Percentiles rank a stretch among this genome's conserved stretches.
Evolutionary conservation across 371 early-diverging fungal genomes (phyloP).

Genomic region (Sporodiniella umbellata): DNA sequence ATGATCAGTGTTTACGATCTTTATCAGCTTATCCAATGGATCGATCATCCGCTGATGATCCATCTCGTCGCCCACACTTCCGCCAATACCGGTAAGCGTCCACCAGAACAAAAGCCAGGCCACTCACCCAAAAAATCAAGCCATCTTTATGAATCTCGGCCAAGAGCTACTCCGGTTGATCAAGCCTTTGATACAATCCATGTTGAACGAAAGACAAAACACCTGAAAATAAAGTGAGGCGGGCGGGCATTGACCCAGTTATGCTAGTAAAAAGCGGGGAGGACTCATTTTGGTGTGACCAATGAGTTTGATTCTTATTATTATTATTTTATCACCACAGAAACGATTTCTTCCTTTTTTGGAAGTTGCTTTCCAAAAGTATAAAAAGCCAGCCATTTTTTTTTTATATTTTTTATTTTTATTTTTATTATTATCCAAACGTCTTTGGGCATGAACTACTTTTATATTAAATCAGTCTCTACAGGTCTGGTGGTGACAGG

Average conservation of each 20-base stretch:
- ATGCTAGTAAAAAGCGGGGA: conserved; percentile 5
- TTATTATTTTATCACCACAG: conserved; percentile 1
- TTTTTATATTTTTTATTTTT: conserved; percentile 2
- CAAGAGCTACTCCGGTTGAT: conserved; percentile 22
- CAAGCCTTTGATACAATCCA: conserved; percentile 27
- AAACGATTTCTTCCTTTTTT: too few species aligned
- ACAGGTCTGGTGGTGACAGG: conserved; percentile 34
- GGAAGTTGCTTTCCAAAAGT: too few species aligned
- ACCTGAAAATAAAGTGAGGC: conserved; percentile 3
- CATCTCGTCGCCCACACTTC: conserved; percentile 52
- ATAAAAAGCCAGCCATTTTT: too few species aligned
- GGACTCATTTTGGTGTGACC: conserved; percentile 2
- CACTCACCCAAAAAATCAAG: too few species aligned
- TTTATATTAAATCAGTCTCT: conserved; percentile 35
- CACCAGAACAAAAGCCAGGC: too few species aligned
- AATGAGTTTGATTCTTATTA: conserved; percentile 8
- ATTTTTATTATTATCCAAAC: conserved; percentile 1
- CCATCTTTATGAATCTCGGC: conserved; percentile 32
- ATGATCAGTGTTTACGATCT: conserved; percentile 57
- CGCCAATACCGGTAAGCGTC: conserved; percentile 66
- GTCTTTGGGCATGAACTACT: conserved; percentile 8
- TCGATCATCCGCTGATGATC: conserved; percentile 55
- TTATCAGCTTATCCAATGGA: conserved; percentile 62
- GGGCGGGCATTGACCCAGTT: conserved; percentile 11
- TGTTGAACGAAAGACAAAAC: conserved; percentile 11